Evolutionary conservation across 2,329 filamentous ascomycete genomes (phyloP).

Genomic region (Exophiala lecanii-corni): DNA sequence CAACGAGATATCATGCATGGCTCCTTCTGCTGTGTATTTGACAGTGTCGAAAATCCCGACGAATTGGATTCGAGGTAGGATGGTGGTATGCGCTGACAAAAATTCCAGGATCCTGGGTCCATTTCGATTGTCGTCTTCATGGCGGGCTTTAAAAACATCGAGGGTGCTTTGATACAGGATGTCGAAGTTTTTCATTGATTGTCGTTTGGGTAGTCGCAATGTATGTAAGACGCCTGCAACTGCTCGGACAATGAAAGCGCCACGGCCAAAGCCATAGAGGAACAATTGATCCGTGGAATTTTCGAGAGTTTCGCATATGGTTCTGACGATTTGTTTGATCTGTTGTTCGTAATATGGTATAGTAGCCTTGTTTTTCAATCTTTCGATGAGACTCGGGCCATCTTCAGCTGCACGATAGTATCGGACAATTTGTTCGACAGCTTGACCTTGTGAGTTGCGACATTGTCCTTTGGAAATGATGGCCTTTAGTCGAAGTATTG

Average conservation of each 20-base stretch:
- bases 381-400: constrained; percentile 15
- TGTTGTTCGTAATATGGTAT: constrained; percentile 19
- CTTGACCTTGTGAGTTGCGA: constrained; percentile 12
- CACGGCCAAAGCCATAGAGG: constrained; percentile 39
- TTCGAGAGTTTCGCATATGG: constrained; percentile 17
- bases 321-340: constrained; percentile 21
- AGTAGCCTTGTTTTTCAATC: constrained; percentile 14
- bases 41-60: constrained; percentile 38
- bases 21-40: constrained; percentile 28
- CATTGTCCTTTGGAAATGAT: constrained; percentile 11
- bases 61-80: constrained; percentile 35
- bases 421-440: constrained; percentile 18
- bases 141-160: constrained; percentile 21
- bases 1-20: constrained; percentile 30
- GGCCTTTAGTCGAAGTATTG: constrained; percentile 18
- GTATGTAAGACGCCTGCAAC: constrained; percentile 38
- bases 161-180: constrained; percentile 29
- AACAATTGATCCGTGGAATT: constrained; percentile 36
- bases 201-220: constrained; percentile 26
- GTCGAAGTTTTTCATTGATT: constrained; percentile 28
- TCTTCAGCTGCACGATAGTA: constrained; percentile 20
- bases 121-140: constrained; percentile 21
- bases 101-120: constrained; percentile 21
- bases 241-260: constrained; percentile 38
- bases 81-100: constrained; percentile 18